Evolutionary conservation across 2,329 filamentous ascomycete genomes (phyloP), one percentile per base, ranked within the genome.

Genomic region (Aspergillus sp.): DNA sequence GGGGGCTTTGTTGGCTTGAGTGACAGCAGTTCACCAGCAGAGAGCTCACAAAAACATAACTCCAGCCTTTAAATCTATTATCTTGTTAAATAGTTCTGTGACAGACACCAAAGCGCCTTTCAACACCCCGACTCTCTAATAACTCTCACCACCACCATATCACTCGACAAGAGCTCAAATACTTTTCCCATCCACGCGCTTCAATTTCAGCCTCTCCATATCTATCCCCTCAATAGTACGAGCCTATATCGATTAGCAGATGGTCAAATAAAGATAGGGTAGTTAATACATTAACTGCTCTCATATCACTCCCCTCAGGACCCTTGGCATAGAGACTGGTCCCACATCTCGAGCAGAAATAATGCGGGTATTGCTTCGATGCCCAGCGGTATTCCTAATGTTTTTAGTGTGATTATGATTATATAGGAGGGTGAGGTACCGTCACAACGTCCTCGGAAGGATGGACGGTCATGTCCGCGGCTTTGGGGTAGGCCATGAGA

Each of bases 341-440:
- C 3, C 71, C 71, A 41, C 71, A 73, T 7, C 60, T 67, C 6
- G 58, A 55, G 59, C 71, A 73, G 48, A 73, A 73, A 6, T 64
- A 67, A 44, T 73, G 69, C 2, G 64, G 66, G 24, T 66, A 66
- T 11, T 57, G 61, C 37, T 66, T 60, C 2, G 65, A 57, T 6
- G 63, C 66, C 49, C 70, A 73, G 14, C 52, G 65, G 44, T 73
- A 73, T 24, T 57, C 63, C 65, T 46, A 4, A 17, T 67, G 19
- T 6, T 27, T 6, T 15, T 46, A 33, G 31, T 44, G 6, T 37
- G 15, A 24, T 23, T 23, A n/a, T 19, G 17, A 21, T 21, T 21
- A 21, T 21, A 21, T 21, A 21, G 3, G 5, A 9, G 17, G 24
- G 37, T 27, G 56, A 24, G 9, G 14, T 40, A 63, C 60, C 33